Conservation (phyloP, 306 rosid genomes). For the Luffa aegyptiaca region DNA sequence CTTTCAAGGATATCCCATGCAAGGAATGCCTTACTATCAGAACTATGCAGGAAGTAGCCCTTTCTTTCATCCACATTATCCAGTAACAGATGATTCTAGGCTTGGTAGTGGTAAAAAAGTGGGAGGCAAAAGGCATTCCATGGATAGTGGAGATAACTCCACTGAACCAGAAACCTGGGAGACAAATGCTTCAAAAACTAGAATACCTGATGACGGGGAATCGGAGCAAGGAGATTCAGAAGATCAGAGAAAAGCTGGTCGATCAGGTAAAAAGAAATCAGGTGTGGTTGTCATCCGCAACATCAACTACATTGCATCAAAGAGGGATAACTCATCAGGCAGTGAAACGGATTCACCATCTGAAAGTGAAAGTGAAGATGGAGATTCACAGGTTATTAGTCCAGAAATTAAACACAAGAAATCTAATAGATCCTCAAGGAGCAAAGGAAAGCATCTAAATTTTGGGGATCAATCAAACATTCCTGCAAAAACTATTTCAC, state of each 20-base stretch:
- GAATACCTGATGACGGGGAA: constrained; percentile 44
- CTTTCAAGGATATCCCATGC: constrained; percentile 77
- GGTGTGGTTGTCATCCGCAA: constrained; percentile 86
- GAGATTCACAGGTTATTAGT: constrained; percentile 20
- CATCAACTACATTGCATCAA: constrained; percentile 73
- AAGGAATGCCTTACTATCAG: constrained; percentile 91
- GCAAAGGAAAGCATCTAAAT: constrained; percentile 33
- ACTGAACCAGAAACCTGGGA: constrained; percentile 51
- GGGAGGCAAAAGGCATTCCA: constrained; percentile 67
- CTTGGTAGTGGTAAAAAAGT: constrained; percentile 34
- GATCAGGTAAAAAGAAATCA: constrained; percentile 55
- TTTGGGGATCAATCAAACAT: constrained; percentile 31
- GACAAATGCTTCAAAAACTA: constrained; percentile 39
- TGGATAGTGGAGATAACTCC: constrained; percentile 57
- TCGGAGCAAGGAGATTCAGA: constrained; percentile 43
- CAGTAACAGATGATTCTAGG: constrained; percentile 56
- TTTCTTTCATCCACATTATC: constrained; percentile 62
- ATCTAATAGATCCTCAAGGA: constrained; percentile 38
- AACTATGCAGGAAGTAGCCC: constrained; percentile 66
- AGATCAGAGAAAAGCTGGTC: constrained; percentile 47
- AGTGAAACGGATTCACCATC: constrained; percentile 56
- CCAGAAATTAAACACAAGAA: constrained; percentile 20
- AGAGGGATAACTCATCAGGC: constrained; percentile 50
- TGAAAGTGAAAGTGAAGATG: constrained; percentile 44
- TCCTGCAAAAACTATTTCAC: constrained; percentile 37